A percentile compares a stretch with the other conserved stretches of the same genome.
Evolutionary conservation across 768 basidiomycete species (phyloP).

Genomic region (Basidioascus undulatus): DNA sequence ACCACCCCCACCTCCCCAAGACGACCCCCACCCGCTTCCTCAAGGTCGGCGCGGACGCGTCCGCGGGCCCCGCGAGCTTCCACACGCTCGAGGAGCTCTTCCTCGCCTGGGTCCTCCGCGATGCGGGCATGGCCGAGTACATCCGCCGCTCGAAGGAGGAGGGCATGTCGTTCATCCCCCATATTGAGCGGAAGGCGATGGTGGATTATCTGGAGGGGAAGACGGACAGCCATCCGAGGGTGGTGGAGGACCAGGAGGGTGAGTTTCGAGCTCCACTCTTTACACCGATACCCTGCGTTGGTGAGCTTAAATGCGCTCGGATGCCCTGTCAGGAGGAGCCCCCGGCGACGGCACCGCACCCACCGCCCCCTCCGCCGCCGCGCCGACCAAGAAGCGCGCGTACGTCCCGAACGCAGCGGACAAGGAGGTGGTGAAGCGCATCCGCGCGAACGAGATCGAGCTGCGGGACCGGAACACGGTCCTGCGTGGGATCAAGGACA

Average conservation of each 20-base stretch:
- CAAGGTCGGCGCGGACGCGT: slow-evolving; percentile 21
- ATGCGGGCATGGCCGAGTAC: slow-evolving; percentile 59
- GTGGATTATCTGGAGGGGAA: slow-evolving; percentile 63
- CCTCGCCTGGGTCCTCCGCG: slow-evolving; percentile 55
- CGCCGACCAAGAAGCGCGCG: slow-evolving; percentile 30
- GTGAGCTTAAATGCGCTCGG: not conserved
- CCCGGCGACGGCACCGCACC: slow-evolving; percentile 20
- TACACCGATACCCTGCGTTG: not conserved
- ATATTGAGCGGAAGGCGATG: slow-evolving; percentile 64
- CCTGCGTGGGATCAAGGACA: slow-evolving; percentile 55
- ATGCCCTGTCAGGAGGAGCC: slow-evolving; percentile 6
- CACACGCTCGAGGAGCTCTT: slow-evolving; percentile 62
- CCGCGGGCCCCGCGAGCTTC: slow-evolving; percentile 30
- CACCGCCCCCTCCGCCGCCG: slow-evolving; percentile 15
- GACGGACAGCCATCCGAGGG: slow-evolving; percentile 19
- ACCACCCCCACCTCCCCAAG: slow-evolving; percentile 43
- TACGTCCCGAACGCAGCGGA: slow-evolving; percentile 60
- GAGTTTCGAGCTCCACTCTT: not conserved
- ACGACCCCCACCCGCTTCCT: slow-evolving; percentile 46
- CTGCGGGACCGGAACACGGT: slow-evolving; percentile 62
- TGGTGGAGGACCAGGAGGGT: slow-evolving; percentile 25
- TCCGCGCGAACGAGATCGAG: slow-evolving; percentile 50
- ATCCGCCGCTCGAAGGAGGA: slow-evolving; percentile 59
- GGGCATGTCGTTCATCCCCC: slow-evolving; percentile 53
- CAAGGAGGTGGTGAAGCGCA: slow-evolving; percentile 63